Conservation (phyloP, 2,329 filamentous ascomycete species). For the Penicillium sp. region DNA sequence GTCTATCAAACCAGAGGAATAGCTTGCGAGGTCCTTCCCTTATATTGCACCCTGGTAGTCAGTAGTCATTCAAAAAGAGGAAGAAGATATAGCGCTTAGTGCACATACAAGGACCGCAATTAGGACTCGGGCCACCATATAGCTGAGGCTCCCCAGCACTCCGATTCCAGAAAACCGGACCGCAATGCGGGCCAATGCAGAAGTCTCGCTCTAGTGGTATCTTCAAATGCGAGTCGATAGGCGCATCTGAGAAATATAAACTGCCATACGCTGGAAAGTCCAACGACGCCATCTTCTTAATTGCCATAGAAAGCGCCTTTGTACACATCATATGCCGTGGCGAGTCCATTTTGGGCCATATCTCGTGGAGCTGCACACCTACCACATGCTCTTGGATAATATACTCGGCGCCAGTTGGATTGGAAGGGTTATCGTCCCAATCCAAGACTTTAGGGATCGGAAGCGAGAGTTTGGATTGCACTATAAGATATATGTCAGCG, state of each 20-base stretch:
- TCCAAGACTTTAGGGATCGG: conserved; percentile 26
- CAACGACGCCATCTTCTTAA: conserved; percentile 32
- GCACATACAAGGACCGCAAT: conserved; percentile 25
- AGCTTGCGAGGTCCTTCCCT: conserved; percentile 19
- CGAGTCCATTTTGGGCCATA: conserved; percentile 34
- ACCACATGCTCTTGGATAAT: conserved; percentile 40
- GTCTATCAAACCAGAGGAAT: conserved; percentile 21
- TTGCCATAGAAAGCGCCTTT: conserved; percentile 27
- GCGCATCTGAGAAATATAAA: conserved; percentile 33
- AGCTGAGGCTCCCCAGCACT: conserved; percentile 11
- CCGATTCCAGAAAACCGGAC: conserved; percentile 19
- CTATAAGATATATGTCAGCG: conserved; percentile 14
- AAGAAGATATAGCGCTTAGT: too few species aligned
- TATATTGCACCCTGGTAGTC: too few species aligned
- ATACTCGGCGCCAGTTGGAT: conserved; percentile 38
- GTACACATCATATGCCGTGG: conserved; percentile 36
- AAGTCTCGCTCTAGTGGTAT: conserved; percentile 30
- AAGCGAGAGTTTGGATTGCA: conserved; percentile 24
- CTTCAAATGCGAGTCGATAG: conserved; percentile 20
- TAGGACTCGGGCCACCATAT: conserved; percentile 18
- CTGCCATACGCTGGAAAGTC: conserved; percentile 43
- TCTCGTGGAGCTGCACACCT: conserved; percentile 34
- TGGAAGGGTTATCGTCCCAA: conserved; percentile 28
- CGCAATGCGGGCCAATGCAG: conserved; percentile 35
- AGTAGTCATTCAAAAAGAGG: too few species aligned